Evolutionary conservation across 129 eudicot genomes (phyloP).

Genomic region (Centrapalus pauciflorus): DNA sequence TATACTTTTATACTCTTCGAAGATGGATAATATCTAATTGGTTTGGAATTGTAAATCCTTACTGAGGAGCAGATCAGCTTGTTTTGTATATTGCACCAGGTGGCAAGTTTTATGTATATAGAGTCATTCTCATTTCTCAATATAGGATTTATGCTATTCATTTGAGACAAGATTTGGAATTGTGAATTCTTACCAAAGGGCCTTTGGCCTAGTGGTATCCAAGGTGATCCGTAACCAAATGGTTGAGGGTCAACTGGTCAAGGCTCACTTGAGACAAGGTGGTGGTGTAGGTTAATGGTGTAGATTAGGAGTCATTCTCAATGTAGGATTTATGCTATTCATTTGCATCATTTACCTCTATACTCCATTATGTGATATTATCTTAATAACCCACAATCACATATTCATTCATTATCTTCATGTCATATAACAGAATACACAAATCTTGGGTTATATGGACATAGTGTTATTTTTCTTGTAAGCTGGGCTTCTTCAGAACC

Average conservation of each 20-base stretch:
- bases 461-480: neutral
- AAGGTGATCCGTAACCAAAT: no score
- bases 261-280: no score
- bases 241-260: no score
- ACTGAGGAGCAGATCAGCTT: neutral
- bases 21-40: neutral
- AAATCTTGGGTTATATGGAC: slow-evolving; percentile 3
- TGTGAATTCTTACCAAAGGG: no score
- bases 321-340: neutral
- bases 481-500: neutral
- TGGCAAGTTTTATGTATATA: neutral
- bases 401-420: neutral
- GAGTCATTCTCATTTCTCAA: slow-evolving; percentile 4
- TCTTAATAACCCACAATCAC: neutral
- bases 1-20: neutral
- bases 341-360: neutral
- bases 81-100: neutral
- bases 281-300: no score
- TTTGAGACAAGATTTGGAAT: no score
- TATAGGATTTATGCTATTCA: neutral
- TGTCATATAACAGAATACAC: neutral
- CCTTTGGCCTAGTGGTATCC: no score
- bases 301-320: slow-evolving; percentile 6
- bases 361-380: neutral
- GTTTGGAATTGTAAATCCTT: neutral